A percentile compares a stretch with the other conserved stretches of the same genome.
Evolutionary conservation across 257 asterid species (phyloP).

Genomic region (Primulina eburnea): DNA sequence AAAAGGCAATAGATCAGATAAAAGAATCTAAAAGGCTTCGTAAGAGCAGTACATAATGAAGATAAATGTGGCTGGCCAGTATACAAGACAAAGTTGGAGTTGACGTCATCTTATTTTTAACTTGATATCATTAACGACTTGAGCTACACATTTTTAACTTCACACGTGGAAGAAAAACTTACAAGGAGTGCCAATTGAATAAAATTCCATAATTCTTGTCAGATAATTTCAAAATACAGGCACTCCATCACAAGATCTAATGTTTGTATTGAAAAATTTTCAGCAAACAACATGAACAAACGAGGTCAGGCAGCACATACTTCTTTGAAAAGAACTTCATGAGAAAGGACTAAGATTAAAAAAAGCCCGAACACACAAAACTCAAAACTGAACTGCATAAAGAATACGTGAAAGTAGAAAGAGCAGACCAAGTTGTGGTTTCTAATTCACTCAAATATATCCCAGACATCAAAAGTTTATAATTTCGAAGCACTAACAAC

Average conservation of each 20-base stretch:
- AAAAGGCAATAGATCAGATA: not conserved
- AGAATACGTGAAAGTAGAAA: not conserved
- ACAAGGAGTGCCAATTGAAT: not conserved
- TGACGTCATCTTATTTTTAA: too few relatives aligned
- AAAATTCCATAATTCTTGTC: not conserved
- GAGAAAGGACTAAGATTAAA: not conserved
- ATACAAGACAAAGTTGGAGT: not conserved
- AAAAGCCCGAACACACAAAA: not conserved
- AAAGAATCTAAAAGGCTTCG: not conserved
- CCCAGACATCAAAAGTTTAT: not conserved
- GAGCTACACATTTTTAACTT: not conserved
- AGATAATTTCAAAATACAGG: not conserved
- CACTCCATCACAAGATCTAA: not conserved
- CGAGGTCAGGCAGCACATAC: not conserved
- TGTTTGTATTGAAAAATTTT: not conserved
- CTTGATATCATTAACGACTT: not conserved
- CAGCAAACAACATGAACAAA: not conserved
- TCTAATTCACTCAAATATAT: not conserved
- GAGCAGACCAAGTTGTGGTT: not conserved
- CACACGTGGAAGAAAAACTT: not conserved
- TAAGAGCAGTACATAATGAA: not conserved
- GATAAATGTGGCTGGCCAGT: not conserved
- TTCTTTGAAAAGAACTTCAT: slow-evolving; percentile 13
- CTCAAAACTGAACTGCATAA: not conserved
- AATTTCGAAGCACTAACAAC: slow-evolving; percentile 17